Evolutionary conservation across 2,329 filamentous ascomycete genomes (phyloP).

Genomic region (Colletotrichum chrysophilum): DNA sequence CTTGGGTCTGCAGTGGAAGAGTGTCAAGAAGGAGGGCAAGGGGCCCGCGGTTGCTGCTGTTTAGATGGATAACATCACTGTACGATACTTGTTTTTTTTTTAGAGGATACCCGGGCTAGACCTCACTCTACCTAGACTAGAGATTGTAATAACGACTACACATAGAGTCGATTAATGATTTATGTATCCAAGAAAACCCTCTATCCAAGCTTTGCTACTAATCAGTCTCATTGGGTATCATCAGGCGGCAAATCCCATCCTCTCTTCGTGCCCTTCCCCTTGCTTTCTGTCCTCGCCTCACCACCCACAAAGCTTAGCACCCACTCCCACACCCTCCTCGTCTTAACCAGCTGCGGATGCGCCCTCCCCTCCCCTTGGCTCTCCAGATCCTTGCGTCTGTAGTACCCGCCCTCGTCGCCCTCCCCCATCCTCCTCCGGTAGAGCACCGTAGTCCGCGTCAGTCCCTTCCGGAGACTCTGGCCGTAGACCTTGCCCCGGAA

Average conservation of each 20-base stretch:
- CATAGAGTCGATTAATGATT: not conserved
- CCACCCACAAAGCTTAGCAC: slow-evolving; percentile 70
- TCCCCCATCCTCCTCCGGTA: slow-evolving; percentile 59
- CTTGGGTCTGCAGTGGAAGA: slow-evolving; percentile 56
- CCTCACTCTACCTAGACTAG: not conserved
- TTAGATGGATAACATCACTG: not conserved
- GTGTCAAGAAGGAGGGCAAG: slow-evolving; percentile 50
- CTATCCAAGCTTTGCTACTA: not conserved
- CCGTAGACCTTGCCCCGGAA: slow-evolving; percentile 84
- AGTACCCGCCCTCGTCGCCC: slow-evolving; percentile 60
- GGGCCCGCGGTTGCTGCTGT: slow-evolving; percentile 29
- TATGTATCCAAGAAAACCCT: not conserved
- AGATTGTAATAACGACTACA: not conserved
- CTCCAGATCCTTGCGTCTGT: slow-evolving; percentile 56
- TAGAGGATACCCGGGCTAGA: slow-evolving; percentile 13
- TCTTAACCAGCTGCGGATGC: slow-evolving; percentile 65
- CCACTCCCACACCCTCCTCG: slow-evolving; percentile 76
- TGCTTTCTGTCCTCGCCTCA: slow-evolving; percentile 15
- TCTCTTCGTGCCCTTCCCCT: slow-evolving; percentile 17
- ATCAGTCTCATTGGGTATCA: slow-evolving; percentile 37
- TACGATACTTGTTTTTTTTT: not conserved
- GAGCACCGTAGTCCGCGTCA: slow-evolving; percentile 73
- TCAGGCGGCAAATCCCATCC: slow-evolving; percentile 46
- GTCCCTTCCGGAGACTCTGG: slow-evolving; percentile 75
- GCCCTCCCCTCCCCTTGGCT: slow-evolving; percentile 20